Conservation (phyloP, 2,329 filamentous ascomycete species). For the Colletotrichum lupini region DNA sequence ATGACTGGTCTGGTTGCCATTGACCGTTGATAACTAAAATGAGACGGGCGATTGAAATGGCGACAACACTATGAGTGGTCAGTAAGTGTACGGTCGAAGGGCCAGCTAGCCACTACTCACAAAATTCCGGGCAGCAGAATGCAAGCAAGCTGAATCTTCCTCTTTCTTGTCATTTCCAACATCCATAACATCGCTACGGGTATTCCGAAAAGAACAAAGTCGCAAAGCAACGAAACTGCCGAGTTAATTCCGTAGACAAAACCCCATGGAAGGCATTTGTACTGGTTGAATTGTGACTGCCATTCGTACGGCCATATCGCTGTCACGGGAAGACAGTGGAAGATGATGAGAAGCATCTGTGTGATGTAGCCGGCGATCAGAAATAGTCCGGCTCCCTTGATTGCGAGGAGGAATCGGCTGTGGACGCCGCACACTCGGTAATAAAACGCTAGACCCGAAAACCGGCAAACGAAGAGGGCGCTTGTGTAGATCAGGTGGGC, state of each 20-base stretch:
- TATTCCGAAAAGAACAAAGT: constrained; percentile 61
- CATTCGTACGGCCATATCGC: constrained; percentile 63
- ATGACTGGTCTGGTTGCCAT: constrained; percentile 58
- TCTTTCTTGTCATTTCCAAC: constrained; percentile 54
- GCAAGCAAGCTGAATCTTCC: constrained; percentile 58
- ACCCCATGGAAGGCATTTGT: constrained; percentile 61
- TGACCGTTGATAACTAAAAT: constrained; percentile 60
- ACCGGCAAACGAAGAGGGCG: constrained; percentile 59
- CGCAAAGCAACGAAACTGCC: constrained; percentile 59
- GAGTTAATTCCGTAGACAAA: constrained; percentile 64
- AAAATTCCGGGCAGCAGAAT: constrained; percentile 61
- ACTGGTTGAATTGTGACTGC: constrained; percentile 52
- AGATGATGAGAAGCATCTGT: constrained; percentile 61
- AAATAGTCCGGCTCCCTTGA: constrained; percentile 48
- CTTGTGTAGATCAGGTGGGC: constrained; percentile 64
- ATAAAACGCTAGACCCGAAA: constrained; percentile 65
- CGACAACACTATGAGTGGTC: constrained; percentile 52
- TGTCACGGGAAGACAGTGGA: constrained; percentile 63
- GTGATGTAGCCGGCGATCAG: constrained; percentile 56
- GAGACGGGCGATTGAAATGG: constrained; percentile 58
- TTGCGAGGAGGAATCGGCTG: constrained; percentile 47
- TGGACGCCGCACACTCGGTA: constrained; percentile 55
- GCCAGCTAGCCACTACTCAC: constrained; percentile 44
- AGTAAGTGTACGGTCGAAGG: background rate
- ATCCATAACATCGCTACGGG: constrained; percentile 58